Evolutionary conservation across 2,329 filamentous ascomycete genomes (phyloP), one percentile per base, ranked within the genome.

Genomic region (Exophiala viscosa): DNA sequence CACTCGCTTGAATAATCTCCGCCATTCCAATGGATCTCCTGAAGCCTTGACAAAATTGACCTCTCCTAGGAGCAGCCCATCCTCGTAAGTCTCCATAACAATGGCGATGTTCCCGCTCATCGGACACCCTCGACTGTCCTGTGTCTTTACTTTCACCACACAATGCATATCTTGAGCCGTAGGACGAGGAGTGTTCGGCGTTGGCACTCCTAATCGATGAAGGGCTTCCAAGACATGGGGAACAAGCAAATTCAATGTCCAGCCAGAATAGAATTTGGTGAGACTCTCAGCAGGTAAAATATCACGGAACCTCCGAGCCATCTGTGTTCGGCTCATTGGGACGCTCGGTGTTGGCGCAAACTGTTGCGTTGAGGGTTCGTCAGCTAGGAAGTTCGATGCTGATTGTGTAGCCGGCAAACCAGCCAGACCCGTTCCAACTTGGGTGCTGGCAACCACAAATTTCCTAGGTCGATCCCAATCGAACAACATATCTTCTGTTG

Each of bases 1-100:
- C n/a, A 96, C 82, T 70, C 90, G 91, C 73, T 99, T 99, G 77
- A 99, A 99, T 68, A 99, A 90, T 32, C 93, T 78, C 55, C 93
- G 82, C 93, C 95, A 99, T 74, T 97, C 92, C 45, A 99, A 73
- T 4, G 93, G 93, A 74, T 99, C 93, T 5, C 93, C 93, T 73
- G 96, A 96, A 48, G 88, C 80, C 73, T 99, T 99, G 60, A 95
- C 82, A 67, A 99, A 97, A 46, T 90, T 81, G 23, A 96, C 88
- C 69, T 96, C 91, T 18, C 91, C 78, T 4, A 28, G 23, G 5
- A 28, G 23, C 31, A 92, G 70, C 55, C 87, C 85, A 14, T 73
- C 74, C 0, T 74, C 73, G 2, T 75, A 70, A 45, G 65, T 66
- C 44, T 76, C 72, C 42, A 75, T 66, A 6, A 73, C 62, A 8